phyloP scores from a whole-genome alignment of 2,329 filamentous ascomycete species.

The Dryadomyces sulphureus region DNA sequence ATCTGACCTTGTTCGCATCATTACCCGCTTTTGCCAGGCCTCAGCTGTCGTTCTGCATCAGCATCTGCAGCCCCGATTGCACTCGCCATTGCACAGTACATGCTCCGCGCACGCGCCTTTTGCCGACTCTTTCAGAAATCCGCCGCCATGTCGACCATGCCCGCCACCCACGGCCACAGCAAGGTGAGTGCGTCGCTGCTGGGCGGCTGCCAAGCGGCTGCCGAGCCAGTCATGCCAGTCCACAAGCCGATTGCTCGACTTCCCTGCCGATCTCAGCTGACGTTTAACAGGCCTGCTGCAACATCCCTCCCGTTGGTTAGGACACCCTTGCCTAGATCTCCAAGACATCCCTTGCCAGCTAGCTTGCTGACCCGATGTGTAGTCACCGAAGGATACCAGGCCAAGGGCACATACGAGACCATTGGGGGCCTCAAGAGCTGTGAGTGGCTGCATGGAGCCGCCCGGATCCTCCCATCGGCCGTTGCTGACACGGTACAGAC shows the following conservation, averaged over 20 bases:
- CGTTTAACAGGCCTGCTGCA: constrained; percentile 21
- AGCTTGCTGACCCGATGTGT: background rate
- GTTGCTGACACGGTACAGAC: constrained; percentile 18
- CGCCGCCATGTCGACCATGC: constrained; percentile 20
- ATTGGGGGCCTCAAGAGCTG: constrained; percentile 31
- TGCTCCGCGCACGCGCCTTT: too few relatives aligned
- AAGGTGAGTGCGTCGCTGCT: constrained; percentile 11
- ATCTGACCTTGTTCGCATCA: background rate
- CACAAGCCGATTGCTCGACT: constrained; percentile 2
- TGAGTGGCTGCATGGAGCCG: constrained; percentile 11
- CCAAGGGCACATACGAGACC: constrained; percentile 29
- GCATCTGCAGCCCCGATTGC: too few relatives aligned
- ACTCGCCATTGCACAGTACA: too few relatives aligned
- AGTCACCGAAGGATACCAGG: constrained; percentile 25
- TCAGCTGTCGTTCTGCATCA: background rate
- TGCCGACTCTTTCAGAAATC: constrained; percentile 1
- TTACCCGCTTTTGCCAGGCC: background rate
- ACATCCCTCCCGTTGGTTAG: constrained; percentile 26
- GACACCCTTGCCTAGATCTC: background rate
- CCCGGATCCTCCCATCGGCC: background rate
- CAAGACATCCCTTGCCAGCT: background rate
- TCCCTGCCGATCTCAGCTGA: background rate
- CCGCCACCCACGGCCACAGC: constrained; percentile 21
- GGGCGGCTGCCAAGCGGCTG: background rate
- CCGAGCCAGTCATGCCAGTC: too few relatives aligned